Base-by-base conservation (phyloP, 169 alveolate species). In the Amoebophrya sp. region DNA sequence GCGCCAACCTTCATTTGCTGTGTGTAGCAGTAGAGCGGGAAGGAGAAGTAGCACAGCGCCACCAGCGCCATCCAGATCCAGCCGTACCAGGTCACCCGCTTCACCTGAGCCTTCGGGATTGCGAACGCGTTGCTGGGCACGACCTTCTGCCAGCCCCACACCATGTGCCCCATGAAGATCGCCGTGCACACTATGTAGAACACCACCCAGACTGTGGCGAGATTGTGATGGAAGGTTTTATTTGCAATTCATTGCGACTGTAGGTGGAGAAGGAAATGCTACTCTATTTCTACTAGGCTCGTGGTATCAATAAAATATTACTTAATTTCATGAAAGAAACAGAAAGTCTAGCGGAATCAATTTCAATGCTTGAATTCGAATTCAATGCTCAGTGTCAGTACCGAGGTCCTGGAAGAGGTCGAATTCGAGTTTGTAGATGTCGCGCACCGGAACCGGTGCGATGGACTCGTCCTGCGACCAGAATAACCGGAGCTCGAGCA, bases 341-440 rank as follows among this genome's bases (percentile, higher is more conserved):
- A n/a, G n/a, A n/a, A n/a, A n/a, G n/a, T n/a, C n/a, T n/a, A n/a
- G n/a, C n/a, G n/a, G n/a, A n/a, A n/a, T n/a, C n/a, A n/a, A n/a
- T n/a, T n/a, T n/a, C n/a, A n/a, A n/a, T n/a, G n/a, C n/a, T n/a
- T n/a, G n/a, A n/a, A n/a, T n/a, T n/a, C n/a, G n/a, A n/a, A n/a
- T n/a, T n/a, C n/a, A n/a, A n/a, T n/a, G n/a, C n/a, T n/a, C n/a
- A n/a, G n/a, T n/a, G n/a, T n/a, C n/a, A n/a, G n/a, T n/a, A n/a
- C n/a, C 88, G 45, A 43, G 41, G 88, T 31, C 10, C 88, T 89
- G 88, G 91, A 89, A 89, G 91, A 89, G 40, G 40, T 89, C 88
- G 91, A 89, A 45, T n/a, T 89, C 92, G n/a, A 45, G 40, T 58
- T n/a, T 89, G 88, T 92, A 92, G 88, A 92, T 90, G 88, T 92